Percentiles rank a stretch among this genome's conserved stretches.
Conservation (phyloP, 164 flowering plant genomes). For the Annona cherimola region DNA sequence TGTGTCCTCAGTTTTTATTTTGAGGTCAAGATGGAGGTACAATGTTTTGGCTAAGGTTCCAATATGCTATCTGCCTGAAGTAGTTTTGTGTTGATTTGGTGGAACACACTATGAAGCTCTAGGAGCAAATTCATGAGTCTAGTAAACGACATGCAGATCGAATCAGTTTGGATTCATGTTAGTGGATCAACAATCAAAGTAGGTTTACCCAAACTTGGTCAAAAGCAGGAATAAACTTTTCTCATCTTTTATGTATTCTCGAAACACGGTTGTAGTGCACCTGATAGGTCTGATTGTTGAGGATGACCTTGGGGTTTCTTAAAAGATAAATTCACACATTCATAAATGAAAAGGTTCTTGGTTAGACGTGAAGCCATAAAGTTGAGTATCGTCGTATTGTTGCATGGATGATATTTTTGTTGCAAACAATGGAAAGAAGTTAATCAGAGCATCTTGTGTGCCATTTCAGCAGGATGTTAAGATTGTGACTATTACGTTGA, state of each 20-base stretch:
- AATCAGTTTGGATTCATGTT: background rate
- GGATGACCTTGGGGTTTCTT: background rate
- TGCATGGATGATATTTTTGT: background rate
- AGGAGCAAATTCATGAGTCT: too few relatives aligned
- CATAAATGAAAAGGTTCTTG: background rate
- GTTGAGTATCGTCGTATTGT: background rate
- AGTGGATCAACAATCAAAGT: background rate
- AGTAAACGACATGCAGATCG: too few relatives aligned
- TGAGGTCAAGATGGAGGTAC: background rate
- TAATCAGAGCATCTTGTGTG: background rate
- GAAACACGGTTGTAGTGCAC: background rate
- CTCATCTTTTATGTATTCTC: background rate
- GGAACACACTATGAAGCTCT: background rate
- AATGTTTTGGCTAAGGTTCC: background rate
- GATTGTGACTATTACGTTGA: background rate
- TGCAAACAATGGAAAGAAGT: background rate
- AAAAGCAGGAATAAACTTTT: background rate
- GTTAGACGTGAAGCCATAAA: background rate
- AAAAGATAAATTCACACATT: background rate
- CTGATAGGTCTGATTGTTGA: background rate
- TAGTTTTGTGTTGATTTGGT: background rate
- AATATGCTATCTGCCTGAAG: too few relatives aligned
- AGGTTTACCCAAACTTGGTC: background rate
- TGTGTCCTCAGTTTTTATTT: background rate
- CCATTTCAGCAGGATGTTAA: background rate